Conservation (phyloP, 805 yeast species). For the Starmera amethionina region DNA sequence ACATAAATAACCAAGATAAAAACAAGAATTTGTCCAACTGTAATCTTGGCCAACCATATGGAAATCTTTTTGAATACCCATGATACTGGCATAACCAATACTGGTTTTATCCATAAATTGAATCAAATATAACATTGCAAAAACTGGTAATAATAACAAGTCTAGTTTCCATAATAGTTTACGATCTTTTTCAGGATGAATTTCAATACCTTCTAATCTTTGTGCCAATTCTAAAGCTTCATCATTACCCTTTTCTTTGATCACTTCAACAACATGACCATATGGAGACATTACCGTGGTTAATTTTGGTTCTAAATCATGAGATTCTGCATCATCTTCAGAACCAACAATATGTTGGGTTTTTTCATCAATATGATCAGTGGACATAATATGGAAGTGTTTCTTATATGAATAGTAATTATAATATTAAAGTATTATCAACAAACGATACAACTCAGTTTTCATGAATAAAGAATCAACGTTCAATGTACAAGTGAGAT, state of each 20-base stretch:
- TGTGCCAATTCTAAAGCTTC: conserved; percentile 9
- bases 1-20: conserved; percentile 43
- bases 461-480: no score
- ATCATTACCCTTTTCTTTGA: conserved; percentile 5
- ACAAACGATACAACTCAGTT: no score
- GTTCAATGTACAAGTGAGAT: no score
- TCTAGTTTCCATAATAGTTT: conserved; percentile 29
- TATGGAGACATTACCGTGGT: background rate
- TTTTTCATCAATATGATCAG: no score
- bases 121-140: conserved; percentile 23
- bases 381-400: no score
- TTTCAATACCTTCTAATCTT: conserved; percentile 1
- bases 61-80: conserved; percentile 30
- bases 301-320: background rate
- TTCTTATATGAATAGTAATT: no score
- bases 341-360: no score
- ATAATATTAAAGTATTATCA: no score
- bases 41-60: conserved; percentile 32
- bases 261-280: background rate
- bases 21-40: conserved; percentile 37
- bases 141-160: conserved; percentile 24
- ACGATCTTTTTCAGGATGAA: conserved; percentile 20
- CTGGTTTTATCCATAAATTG: conserved; percentile 35
- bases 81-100: conserved; percentile 32
- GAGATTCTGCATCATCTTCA: background rate